Conservation (phyloP, 2,329 filamentous ascomycete genomes). For the Bipolaris sorokiniana region DNA sequence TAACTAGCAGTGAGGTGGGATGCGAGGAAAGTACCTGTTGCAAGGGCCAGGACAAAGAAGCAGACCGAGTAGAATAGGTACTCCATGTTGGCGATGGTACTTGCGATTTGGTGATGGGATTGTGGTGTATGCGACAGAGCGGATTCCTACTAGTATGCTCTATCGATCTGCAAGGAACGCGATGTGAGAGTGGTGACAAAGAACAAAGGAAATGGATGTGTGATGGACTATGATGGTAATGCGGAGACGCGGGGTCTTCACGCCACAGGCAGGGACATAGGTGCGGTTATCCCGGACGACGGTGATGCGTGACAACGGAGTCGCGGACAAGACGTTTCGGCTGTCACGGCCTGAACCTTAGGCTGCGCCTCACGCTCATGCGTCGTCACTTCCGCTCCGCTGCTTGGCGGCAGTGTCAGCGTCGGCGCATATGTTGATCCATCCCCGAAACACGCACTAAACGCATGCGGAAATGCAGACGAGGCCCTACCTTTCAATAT, state of each 20-base stretch:
- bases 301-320: slow-evolving; percentile 12
- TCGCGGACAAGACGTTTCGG: slow-evolving; percentile 21
- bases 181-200: slow-evolving; percentile 7
- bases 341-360: slow-evolving; percentile 17
- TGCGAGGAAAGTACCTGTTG: slow-evolving; percentile 63
- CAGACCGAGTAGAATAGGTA: slow-evolving; percentile 81
- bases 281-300: slow-evolving; percentile 6
- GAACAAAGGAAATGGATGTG: slow-evolving; percentile 20
- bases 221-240: slow-evolving; percentile 9
- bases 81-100: slow-evolving; percentile 62
- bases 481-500: slow-evolving; percentile 34
- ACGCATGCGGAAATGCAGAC: slow-evolving; percentile 35
- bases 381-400: slow-evolving; percentile 23
- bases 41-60: slow-evolving; percentile 72
- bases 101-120: slow-evolving; percentile 5
- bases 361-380: slow-evolving; percentile 17
- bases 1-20: slow-evolving; percentile 12
- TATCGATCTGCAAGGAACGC: slow-evolving; percentile 12
- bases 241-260: slow-evolving; percentile 12
- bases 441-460: slow-evolving; percentile 29
- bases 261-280: slow-evolving; percentile 6
- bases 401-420: slow-evolving; percentile 7
- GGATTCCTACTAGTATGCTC: slow-evolving; percentile 27
- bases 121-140: slow-evolving; percentile 15
- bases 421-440: slow-evolving; percentile 30